A percentile compares a stretch with the other conserved stretches of the same genome.
These are phyloP conservation scores for Geotrichum phurueaensis DNA, from an alignment of 1,139 yeast genomes.

Conservation along the genomic window DNA sequence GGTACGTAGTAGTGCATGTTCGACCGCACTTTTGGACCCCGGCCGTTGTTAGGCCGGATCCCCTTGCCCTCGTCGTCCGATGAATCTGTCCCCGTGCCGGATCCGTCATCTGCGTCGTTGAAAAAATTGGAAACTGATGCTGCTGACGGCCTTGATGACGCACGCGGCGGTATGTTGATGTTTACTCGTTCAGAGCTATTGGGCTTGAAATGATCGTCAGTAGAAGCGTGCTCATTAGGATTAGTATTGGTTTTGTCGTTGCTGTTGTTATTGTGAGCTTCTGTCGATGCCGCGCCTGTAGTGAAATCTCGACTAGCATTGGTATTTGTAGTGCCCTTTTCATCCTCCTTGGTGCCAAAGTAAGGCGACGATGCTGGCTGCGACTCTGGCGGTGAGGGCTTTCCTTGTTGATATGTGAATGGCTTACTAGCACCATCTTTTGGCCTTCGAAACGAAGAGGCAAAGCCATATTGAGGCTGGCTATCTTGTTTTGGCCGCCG, in stretches of 20 bases:
- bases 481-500: not conserved
- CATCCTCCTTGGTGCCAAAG: not conserved
- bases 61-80: not conserved
- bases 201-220: not conserved
- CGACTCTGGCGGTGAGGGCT: not conserved
- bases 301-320: not conserved
- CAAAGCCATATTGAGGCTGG: not conserved
- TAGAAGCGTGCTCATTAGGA: not conserved
- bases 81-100: not conserved
- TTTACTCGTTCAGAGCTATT: not conserved
- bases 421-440: not conserved
- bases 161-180: not conserved
- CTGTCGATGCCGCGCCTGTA: not conserved
- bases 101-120: not conserved
- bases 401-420: not conserved
- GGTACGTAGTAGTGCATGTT: not conserved
- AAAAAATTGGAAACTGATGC: not conserved
- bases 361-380: not conserved
- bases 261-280: not conserved
- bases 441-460: not conserved
- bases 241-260: not conserved
- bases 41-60: not conserved
- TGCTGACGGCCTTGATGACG: not conserved
- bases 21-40: not conserved
- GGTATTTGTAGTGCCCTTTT: not conserved